Conservation (phyloP, 441 rosid species). For the Populus trichocarpa region DNA sequence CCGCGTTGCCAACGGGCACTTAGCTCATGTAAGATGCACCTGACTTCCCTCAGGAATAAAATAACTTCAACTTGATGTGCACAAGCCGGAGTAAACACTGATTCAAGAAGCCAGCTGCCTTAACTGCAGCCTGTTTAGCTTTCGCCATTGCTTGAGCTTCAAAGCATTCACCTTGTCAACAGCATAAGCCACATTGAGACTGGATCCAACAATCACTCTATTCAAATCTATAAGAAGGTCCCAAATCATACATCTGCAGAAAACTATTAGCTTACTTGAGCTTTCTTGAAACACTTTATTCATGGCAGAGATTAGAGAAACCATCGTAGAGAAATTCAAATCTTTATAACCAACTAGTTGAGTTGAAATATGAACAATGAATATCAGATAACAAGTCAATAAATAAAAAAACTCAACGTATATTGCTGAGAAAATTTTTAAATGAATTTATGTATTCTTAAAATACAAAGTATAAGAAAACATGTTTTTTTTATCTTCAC, state of each 20-base stretch:
- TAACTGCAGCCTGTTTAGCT: too few relatives aligned
- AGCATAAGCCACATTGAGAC: not conserved
- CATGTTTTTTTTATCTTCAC: too few relatives aligned
- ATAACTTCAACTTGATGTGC: too few relatives aligned
- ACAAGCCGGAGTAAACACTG: too few relatives aligned
- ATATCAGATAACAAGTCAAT: too few relatives aligned
- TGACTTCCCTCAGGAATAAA: too few relatives aligned
- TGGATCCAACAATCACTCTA: not conserved
- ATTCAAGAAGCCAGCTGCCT: too few relatives aligned
- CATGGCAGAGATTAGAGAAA: not conserved
- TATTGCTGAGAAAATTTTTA: too few relatives aligned
- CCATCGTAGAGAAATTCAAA: not conserved
- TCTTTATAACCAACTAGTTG: not conserved
- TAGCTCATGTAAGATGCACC: too few relatives aligned
- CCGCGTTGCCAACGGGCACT: too few relatives aligned
- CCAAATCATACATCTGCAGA: not conserved
- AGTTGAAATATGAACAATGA: not conserved
- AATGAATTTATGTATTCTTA: too few relatives aligned
- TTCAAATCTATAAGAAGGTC: not conserved
- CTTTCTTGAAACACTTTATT: not conserved
- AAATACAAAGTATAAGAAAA: not conserved
- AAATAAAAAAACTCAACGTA: too few relatives aligned
- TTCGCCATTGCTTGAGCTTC: not conserved
- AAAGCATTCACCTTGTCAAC: not conserved
- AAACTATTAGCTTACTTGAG: not conserved